Evolutionary conservation across 768 basidiomycete species (phyloP), one percentile per base, ranked within the genome.

Genomic region (Coprinopsis marcescibilis): DNA sequence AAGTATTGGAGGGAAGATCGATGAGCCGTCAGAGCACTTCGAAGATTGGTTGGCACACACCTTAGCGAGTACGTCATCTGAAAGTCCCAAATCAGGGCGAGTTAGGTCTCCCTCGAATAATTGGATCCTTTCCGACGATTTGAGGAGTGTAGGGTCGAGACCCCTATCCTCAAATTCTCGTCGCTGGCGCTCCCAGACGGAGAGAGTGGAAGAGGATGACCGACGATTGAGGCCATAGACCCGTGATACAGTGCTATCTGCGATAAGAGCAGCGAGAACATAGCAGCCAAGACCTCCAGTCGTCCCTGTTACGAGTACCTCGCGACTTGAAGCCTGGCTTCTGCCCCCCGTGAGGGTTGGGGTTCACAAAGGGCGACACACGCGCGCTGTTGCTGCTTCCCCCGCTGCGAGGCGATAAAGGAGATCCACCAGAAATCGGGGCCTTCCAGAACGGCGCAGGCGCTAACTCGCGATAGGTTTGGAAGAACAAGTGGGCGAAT

Each of bases 401-500:
- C 32, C 70, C 68, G 45, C 72, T 78, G 33, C 70, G 67, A 2
- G 80, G 81, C 15, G 80, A 78, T 6, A 80, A 67, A 1, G 84
- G 83, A 4, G 78, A 72, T 0, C 75, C 72, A 12, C 77, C 75
- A 2, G 78, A 65, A 11, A 75, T 70, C 4, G 69, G 70, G n/a
- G 81, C 76, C 54, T 86, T 89, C 79, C 81, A 93, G 69, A 92
- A 97, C 2, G 94, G 91, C 20, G 91, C 89, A 0, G 94, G 89
- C 7, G 90, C 82, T n/a, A 94, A 78, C 62, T 95, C 92, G 20
- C 89, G 88, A 69, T 95, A 98, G 52, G 89, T 93, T 61, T 98
- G 93, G 77, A 98, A 98, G 70, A 98, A 95, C 20, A 99, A 75
- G 59, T 97, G 93, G 1, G 94, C 76, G 64, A 99, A 99, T n/a